Base-by-base conservation (phyloP, 1,284 basidiomycete species). In the Salmacisia buchloeana region DNA sequence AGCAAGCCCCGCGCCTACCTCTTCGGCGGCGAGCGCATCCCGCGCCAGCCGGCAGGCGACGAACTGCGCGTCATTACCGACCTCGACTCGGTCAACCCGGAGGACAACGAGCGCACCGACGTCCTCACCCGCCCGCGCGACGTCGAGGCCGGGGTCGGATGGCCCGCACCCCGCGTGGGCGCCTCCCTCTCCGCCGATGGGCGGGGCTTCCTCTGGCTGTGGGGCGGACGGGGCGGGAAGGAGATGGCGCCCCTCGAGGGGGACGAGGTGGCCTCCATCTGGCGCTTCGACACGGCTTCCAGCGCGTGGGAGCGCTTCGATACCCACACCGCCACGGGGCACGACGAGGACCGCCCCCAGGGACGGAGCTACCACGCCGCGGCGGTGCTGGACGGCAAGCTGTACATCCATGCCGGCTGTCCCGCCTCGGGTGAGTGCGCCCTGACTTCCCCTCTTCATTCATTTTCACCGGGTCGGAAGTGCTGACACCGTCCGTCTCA, bases 331-430 rank as follows among this genome's bases (percentile, higher is more conserved):
- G n/a, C n/a, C n/a, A n/a, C n/a, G n/a, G n/a, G n/a, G n/a, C n/a
- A n/a, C n/a, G 70, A 72, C 60, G 75, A 76, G 23, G 72, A 74
- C 1, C 69, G 64, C 1, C 79, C 79, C 0, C 68, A 75, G 35
- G 59, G 68, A 29, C 63, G 81, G 18, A 80, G 74, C 59, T 82
- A 79, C 60, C 80, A 82, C 58, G 66, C 76, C 6, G 62, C 74
- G 23, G 67, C 74, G 3, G 69, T 25, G 1, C 79, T 80, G 33
- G 29, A 74, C 29, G 75, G 69, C 3, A 80, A 72, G 43, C 57
- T 83, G 9, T 83, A 82, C 69, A 66, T 83, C 18, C 83, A 83
- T 38, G 83, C 83, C 0, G 83, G 83, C 4, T 83, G 82, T 54
- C 82, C 82, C 0, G 61, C 73, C 0, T 13, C n/a, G 15, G 65